These are phyloP conservation scores for Hypoxylon sp. DNA, from an alignment of 2,329 filamentous ascomycete species.

Conservation along the genomic window DNA sequence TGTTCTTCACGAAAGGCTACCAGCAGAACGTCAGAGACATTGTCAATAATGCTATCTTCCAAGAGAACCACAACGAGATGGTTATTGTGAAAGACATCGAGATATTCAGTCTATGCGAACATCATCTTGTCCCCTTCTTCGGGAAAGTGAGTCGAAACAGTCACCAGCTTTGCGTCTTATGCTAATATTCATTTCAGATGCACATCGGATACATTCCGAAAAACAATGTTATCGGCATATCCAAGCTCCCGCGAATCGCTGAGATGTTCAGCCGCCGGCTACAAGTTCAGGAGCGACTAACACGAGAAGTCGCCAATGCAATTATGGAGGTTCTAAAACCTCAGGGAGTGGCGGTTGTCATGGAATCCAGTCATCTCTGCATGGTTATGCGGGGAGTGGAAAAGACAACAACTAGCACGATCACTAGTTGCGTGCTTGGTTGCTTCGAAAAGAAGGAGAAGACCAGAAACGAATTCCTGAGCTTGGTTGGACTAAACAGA, in stretches of 20 bases:
- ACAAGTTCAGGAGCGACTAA: slow-evolving; percentile 96
- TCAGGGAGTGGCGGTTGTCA: slow-evolving; percentile 95
- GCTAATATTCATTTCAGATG: slow-evolving; percentile 73
- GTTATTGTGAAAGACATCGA: slow-evolving; percentile 99
- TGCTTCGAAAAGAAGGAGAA: slow-evolving; percentile 94
- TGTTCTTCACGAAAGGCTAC: slow-evolving; percentile 97
- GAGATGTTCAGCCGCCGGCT: slow-evolving; percentile 96
- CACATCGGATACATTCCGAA: slow-evolving; percentile 98
- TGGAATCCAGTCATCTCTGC: slow-evolving; percentile 96
- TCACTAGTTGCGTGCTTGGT: slow-evolving; percentile 97
- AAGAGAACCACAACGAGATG: slow-evolving; percentile 96
- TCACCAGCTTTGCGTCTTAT: slow-evolving; percentile 25
- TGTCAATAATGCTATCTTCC: slow-evolving; percentile 94
- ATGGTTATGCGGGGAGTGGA: slow-evolving; percentile 99
- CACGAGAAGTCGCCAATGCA: slow-evolving; percentile 94
- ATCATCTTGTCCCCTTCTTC: slow-evolving; percentile 95
- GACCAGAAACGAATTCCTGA: slow-evolving; percentile 96
- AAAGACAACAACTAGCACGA: slow-evolving; percentile 88
- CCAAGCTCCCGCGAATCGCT: slow-evolving; percentile 94
- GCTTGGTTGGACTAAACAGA: slow-evolving; percentile 76
- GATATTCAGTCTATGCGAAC: slow-evolving; percentile 94
- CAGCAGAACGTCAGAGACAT: slow-evolving; percentile 94
- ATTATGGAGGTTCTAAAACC: slow-evolving; percentile 94
- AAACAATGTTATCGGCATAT: slow-evolving; percentile 90
- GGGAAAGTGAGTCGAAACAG: slow-evolving; percentile 78